Percentiles rank a stretch among this genome's conserved stretches.
Evolutionary conservation across 805 yeast genomes (phyloP).

Genomic region (Wilhelminamyces savonicus): DNA sequence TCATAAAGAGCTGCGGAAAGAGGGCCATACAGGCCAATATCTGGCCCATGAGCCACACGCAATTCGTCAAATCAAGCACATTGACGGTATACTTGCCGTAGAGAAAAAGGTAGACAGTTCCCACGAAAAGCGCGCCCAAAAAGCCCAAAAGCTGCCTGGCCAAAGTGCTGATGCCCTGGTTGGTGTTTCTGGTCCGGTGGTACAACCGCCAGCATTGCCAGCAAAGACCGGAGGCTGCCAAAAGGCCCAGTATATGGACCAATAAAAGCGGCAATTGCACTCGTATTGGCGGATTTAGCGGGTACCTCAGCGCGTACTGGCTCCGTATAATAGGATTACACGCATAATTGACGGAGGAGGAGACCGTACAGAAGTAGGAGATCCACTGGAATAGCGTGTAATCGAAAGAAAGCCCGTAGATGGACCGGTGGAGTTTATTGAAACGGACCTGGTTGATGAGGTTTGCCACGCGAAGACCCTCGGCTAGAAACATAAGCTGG

Average conservation of each 20-base stretch:
- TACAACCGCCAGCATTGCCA: constrained; percentile 19
- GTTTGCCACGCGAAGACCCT: too few relatives aligned
- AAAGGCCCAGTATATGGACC: constrained; percentile 8
- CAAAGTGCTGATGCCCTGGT: constrained; percentile 29
- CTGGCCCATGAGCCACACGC: constrained; percentile 30
- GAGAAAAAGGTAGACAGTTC: constrained; percentile 1
- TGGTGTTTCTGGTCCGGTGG: constrained; percentile 22
- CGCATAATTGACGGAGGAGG: constrained; percentile 5
- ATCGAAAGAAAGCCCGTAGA: constrained; percentile 15
- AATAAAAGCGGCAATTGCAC: constrained; percentile 13
- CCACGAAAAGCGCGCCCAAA: constrained; percentile 2
- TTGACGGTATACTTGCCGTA: constrained; percentile 9
- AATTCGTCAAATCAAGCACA: constrained; percentile 36
- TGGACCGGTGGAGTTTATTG: constrained; percentile 10
- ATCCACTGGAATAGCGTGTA: constrained; percentile 4
- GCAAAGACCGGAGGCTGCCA: constrained; percentile 10
- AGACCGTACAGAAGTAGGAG: constrained; percentile 2
- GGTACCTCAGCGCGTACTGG: constrained; percentile 4
- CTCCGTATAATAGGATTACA: constrained; percentile 2
- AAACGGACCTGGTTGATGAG: too few relatives aligned
- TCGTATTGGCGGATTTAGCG: constrained; percentile 3
- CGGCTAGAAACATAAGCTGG: too few relatives aligned
- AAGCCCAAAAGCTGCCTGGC: constrained; percentile 1
- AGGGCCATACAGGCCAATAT: constrained; percentile 16
- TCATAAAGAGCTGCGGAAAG: constrained; percentile 37